Evolutionary conservation across 1,284 basidiomycete genomes (phyloP).

Genomic region (Meira nashicola): DNA sequence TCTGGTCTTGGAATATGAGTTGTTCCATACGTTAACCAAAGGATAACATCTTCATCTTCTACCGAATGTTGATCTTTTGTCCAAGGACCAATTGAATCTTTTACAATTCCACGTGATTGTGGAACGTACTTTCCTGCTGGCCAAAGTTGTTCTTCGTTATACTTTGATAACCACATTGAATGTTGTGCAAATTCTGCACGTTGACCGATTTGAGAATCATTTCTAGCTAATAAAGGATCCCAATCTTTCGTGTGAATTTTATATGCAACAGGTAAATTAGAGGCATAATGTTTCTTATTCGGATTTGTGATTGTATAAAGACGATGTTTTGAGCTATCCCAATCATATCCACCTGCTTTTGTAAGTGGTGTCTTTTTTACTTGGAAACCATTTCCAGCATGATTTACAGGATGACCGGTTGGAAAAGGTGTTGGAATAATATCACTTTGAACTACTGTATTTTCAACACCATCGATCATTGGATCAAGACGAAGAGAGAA

Average conservation of each 20-base stretch:
- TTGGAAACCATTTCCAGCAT: conserved; percentile 59
- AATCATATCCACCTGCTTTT: conserved; percentile 63
- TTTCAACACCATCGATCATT: conserved; percentile 80
- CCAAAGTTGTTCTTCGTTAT: conserved; percentile 71
- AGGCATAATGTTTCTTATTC: conserved; percentile 19
- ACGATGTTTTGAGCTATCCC: conserved; percentile 64
- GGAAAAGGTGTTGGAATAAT: conserved; percentile 55
- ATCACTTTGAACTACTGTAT: conserved; percentile 67
- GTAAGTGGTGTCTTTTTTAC: conserved; percentile 63
- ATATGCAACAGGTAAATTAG: conserved; percentile 66
- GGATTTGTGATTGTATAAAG: conserved; percentile 71
- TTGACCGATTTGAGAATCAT: conserved; percentile 68
- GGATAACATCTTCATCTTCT: conserved; percentile 71
- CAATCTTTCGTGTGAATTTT: conserved; percentile 63
- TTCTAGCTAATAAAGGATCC: conserved; percentile 64
- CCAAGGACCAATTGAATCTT: conserved; percentile 70
- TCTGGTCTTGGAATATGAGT: conserved; percentile 59
- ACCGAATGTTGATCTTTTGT: conserved; percentile 58
- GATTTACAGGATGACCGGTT: conserved; percentile 63
- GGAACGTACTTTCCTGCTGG: conserved; percentile 80
- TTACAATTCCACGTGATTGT: conserved; percentile 55
- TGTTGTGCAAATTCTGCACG: conserved; percentile 73
- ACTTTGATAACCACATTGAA: conserved; percentile 65
- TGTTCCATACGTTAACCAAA: conserved; percentile 72
- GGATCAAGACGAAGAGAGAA: conserved; percentile 74